Base-by-base conservation (phyloP, 352 stramenopile species). In the Saprolegnia parasitica region DNA sequence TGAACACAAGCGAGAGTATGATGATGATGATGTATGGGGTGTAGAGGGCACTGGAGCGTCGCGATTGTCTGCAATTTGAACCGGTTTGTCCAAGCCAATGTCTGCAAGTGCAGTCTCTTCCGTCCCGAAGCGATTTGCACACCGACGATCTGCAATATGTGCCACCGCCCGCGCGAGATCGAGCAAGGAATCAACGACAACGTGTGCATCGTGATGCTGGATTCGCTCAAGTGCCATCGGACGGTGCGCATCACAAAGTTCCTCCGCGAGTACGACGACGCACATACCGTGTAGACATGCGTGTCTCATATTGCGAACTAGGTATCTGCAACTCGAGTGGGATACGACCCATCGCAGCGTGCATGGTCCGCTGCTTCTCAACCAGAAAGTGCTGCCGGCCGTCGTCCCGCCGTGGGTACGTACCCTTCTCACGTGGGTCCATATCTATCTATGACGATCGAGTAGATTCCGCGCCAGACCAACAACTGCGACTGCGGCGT, bases 291-390 rank as follows among this genome's bases (percentile, higher is more conserved):
- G n/a, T n/a, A n/a, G n/a, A n/a, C n/a, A n/a, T n/a, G n/a, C n/a
- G n/a, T n/a, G n/a, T n/a, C 46, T 52, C 21, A 52, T 20, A 18
- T 52, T 52, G 18, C 18, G 46, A 10, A 8, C 15, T 64, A 64
- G 56, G 40, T 66, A 68, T 58, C 42, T 68, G 50, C 62, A 68
- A 39, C 35, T 68, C 21, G 62, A 68, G 24, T 68, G 62, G 62
- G 21, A 58, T n/a, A 47, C 50, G 11, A 20, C 18, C 13, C 18
- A 68, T 13, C 16, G 16, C 26, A 18, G 2, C 9, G n/a, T 40
- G 26, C 35, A 26, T 68, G 62, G 47, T 10, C 23, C 46, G 16
- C 13, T 56, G 46, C 1, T 11, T 4, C 45, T 68, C 62, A 68
- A 21, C 20, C 13, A 37, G 16, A 58, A 39, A 23, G 42, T 45